These are phyloP conservation scores for Imleria badia DNA, from an alignment of 768 basidiomycete species.

Conservation along the genomic window DNA sequence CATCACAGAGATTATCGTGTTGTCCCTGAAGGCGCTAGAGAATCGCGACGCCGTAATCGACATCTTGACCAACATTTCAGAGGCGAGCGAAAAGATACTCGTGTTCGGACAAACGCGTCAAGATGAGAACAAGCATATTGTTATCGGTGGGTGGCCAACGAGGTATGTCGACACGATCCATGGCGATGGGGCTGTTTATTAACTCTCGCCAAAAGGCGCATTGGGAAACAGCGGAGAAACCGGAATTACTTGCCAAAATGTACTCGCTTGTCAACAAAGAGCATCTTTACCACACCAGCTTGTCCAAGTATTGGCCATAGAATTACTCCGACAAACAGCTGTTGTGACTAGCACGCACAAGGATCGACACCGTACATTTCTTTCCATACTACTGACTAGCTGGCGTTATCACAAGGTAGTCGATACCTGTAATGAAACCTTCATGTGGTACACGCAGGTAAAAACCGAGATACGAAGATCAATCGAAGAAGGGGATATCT, in stretches of 20 bases:
- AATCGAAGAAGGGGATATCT: background rate
- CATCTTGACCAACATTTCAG: constrained; percentile 9
- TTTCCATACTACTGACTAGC: background rate
- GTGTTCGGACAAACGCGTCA: constrained; percentile 23
- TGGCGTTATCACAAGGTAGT: too few species aligned
- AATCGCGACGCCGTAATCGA: constrained; percentile 18
- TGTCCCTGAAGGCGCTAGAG: constrained; percentile 2
- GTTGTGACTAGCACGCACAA: background rate
- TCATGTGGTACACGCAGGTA: background rate
- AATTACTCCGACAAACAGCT: background rate
- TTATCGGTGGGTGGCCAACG: constrained; percentile 23
- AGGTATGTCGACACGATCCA: constrained; percentile 17
- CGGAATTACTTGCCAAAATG: constrained; percentile 13
- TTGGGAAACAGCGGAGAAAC: background rate
- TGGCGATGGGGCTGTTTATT: background rate
- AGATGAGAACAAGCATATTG: constrained; percentile 20
- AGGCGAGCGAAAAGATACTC: constrained; percentile 7
- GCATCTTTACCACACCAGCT: constrained; percentile 9
- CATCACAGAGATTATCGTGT: background rate
- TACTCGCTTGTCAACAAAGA: constrained; percentile 15
- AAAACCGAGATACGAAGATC: background rate
- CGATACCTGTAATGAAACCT: too few species aligned
- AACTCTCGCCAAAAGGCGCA: constrained; percentile 14
- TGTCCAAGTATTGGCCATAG: background rate
- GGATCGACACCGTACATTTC: background rate